Evolutionary conservation across 2,329 filamentous ascomycete species (phyloP), one percentile per base, ranked within the genome.

Genomic region (Metarhizium anisopliae): DNA sequence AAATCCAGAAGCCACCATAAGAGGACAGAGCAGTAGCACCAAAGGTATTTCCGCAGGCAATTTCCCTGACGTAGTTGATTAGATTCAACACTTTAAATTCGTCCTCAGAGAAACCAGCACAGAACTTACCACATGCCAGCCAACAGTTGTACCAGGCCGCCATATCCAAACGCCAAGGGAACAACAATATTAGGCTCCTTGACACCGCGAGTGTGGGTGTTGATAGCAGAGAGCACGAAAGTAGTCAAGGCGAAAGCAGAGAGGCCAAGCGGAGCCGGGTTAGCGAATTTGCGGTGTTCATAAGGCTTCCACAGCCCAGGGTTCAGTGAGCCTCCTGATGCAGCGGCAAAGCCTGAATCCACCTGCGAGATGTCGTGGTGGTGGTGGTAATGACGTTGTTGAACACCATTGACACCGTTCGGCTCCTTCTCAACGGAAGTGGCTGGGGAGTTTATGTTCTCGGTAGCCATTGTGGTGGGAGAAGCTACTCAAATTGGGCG

Each of bases 1-100:
- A 77, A 65, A 93, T 81, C 89, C 89, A 93, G 79, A 93, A 93
- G 60, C 88, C 88, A 63, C 89, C 89, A 66, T 89, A 93, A 0
- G 88, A 92, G 10, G 87, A 89, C 56, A 93, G 74, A 20, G 89
- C 87, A 29, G 88, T 92, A 53, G 87, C 89, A 77, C 88, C 88
- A 62, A 93, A 92, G 11, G 89, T 93, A 77, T 93, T 93, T 56
- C 88, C 89, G n/a, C 89, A 79, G 40, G 88, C 87, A 82, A 93
- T 89, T 75, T 93, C 89, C 87, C 87, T 90, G 54, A 11, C 32
- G 5, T 3, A 47, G 35, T n/a, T 5, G 6, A 38, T 63, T 32
- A 63, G 59, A 25, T 8, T n/a, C 30, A 20, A 16, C n/a, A 40
- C 13, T 4, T 8, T 10, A 14, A 30, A 30, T n/a, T 6, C 20